Conservation (phyloP, 345 rosid genomes). For the Erucastrum elatum region DNA sequence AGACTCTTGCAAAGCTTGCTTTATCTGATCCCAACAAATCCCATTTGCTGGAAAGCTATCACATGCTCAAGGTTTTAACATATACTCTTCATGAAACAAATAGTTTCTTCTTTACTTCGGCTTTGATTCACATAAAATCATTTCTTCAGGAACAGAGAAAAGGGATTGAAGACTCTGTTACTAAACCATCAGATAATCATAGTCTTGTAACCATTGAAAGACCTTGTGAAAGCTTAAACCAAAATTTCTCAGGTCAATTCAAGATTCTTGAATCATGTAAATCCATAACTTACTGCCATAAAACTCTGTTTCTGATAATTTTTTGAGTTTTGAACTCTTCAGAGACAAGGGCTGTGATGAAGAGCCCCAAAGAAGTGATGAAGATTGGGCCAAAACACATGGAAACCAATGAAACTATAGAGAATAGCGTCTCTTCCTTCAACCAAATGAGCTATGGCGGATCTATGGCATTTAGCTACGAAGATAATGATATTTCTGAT, state of each 20-base stretch:
- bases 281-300: not conserved
- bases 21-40: conserved; percentile 55
- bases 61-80: conserved; percentile 60
- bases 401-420: conserved; percentile 56
- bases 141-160: conserved; percentile 53
- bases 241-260: conserved; percentile 61
- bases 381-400: conserved; percentile 45
- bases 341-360: conserved; percentile 59
- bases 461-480: conserved; percentile 56
- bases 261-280: conserved; percentile 14
- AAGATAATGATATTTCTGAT: conserved; percentile 50
- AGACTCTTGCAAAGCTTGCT: conserved; percentile 58
- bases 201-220: conserved; percentile 46
- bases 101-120: conserved; percentile 15
- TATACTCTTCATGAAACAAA: not conserved
- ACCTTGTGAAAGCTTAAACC: conserved; percentile 52
- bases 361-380: conserved; percentile 61
- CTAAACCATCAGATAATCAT: conserved; percentile 36
- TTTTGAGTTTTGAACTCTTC: conserved; percentile 34
- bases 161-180: conserved; percentile 39
- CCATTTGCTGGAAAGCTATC: conserved; percentile 63
- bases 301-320: conserved; percentile 31
- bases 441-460: conserved; percentile 68
- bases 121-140: conserved; percentile 8
- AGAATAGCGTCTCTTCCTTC: conserved; percentile 64